Percentiles rank a stretch among this genome's conserved stretches.
Evolutionary conservation across 768 basidiomycete genomes (phyloP).

Genomic region (Clitopilus hobsonii): DNA sequence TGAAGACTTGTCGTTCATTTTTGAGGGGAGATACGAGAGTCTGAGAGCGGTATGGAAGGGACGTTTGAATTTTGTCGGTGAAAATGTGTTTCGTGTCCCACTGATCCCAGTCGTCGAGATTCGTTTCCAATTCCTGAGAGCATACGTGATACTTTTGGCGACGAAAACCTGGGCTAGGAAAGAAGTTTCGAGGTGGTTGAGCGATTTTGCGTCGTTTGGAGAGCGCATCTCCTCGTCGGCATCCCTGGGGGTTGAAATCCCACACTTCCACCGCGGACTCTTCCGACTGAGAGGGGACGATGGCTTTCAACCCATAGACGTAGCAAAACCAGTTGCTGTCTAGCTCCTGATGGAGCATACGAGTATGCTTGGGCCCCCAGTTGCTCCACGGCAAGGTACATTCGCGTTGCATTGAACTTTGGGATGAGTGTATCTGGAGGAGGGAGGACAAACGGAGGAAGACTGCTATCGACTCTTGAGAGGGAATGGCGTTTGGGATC

Average conservation of each 20-base stretch:
- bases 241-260: slow-evolving; percentile 4
- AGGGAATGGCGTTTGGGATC: neutral
- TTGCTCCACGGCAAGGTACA: slow-evolving; percentile 1
- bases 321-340: slow-evolving; percentile 9
- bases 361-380: slow-evolving; percentile 5
- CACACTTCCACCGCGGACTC: slow-evolving; percentile 1
- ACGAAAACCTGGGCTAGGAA: neutral
- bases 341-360: neutral
- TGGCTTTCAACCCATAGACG: slow-evolving; percentile 6
- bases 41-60: slow-evolving; percentile 4
- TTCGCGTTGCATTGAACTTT: neutral
- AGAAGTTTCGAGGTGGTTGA: neutral
- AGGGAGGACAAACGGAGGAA: slow-evolving; percentile 5
- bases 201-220: neutral
- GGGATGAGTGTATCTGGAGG: neutral
- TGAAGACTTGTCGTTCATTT: slow-evolving; percentile 1
- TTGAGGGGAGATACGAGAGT: neutral
- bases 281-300: neutral
- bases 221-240: neutral
- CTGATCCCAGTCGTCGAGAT: neutral
- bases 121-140: neutral
- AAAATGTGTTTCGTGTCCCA: neutral
- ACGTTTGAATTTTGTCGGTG: neutral
- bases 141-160: neutral
- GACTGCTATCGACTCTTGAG: neutral